Evolutionary conservation across 331 rosid species (phyloP).

Genomic region (Saraca asoca): DNA sequence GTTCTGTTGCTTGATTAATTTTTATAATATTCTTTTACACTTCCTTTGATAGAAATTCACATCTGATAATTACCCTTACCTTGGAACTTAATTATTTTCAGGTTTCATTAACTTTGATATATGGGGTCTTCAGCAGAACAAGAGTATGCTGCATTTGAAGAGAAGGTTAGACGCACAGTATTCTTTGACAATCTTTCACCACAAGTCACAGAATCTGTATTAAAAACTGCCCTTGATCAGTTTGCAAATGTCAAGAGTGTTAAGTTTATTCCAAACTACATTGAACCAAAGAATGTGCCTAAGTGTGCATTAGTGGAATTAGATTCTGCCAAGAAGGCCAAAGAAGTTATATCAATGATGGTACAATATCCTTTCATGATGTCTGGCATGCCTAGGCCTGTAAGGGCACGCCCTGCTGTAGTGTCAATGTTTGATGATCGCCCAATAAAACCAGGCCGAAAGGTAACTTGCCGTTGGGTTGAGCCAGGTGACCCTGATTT

Average conservation of each 20-base stretch:
- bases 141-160: constrained; percentile 60
- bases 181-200: constrained; percentile 78
- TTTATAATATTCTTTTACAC: no score
- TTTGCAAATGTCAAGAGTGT: constrained; percentile 61
- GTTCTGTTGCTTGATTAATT: no score
- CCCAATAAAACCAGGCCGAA: constrained; percentile 61
- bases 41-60: background rate
- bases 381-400: constrained; percentile 90
- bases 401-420: constrained; percentile 61
- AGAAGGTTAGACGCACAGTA: constrained; percentile 65
- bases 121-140: constrained; percentile 56
- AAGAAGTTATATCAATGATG: constrained; percentile 44
- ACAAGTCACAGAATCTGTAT: constrained; percentile 66
- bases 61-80: background rate
- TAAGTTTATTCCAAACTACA: constrained; percentile 69
- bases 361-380: constrained; percentile 71
- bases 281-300: constrained; percentile 52
- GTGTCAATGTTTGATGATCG: constrained; percentile 78
- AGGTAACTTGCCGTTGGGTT: constrained; percentile 56
- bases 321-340: constrained; percentile 59
- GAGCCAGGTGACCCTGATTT: constrained; percentile 66
- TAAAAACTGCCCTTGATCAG: constrained; percentile 75
- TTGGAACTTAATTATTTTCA: constrained; percentile 27
- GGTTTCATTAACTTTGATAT: constrained; percentile 32
- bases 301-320: constrained; percentile 73